A percentile compares a stretch with the other conserved stretches of the same genome.
Conservation (phyloP, 331 rosid genomes). For the Malus hybrid region DNA sequence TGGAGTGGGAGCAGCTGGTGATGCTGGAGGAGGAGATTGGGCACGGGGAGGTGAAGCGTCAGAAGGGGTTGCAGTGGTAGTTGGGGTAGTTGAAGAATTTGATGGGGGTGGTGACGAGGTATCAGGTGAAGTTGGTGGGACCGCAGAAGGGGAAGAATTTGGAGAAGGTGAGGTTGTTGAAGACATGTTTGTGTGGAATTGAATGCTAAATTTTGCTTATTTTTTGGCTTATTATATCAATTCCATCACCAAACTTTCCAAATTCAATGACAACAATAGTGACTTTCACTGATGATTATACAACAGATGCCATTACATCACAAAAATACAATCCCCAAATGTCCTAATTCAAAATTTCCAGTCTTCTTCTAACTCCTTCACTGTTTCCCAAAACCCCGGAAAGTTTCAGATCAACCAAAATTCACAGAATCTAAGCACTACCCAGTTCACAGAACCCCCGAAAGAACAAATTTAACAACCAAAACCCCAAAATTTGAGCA, state of each 20-base stretch:
- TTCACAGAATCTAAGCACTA: constrained; percentile 6
- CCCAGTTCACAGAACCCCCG: constrained; percentile 21
- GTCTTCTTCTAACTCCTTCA: not conserved
- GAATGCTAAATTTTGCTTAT: not conserved
- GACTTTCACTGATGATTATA: constrained; percentile 6
- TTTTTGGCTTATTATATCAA: constrained; percentile 1
- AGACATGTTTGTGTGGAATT: constrained; percentile 38
- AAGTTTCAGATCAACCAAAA: constrained; percentile 5
- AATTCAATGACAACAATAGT: constrained; percentile 12
- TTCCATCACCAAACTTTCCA: constrained; percentile 16
- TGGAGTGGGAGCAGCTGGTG: constrained; percentile 10
- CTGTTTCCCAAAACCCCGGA: not conserved
- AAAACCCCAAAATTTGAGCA: constrained; percentile 3
- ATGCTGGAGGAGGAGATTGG: constrained; percentile 20
- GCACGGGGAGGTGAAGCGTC: constrained; percentile 24
- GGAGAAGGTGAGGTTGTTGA: constrained; percentile 54
- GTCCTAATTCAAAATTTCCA: constrained; percentile 9
- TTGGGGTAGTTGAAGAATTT: constrained; percentile 4
- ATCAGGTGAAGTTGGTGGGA: constrained; percentile 39
- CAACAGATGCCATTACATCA: constrained; percentile 6
- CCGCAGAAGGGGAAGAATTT: constrained; percentile 54
- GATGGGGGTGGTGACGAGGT: constrained; percentile 21
- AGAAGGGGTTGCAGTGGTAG: constrained; percentile 13
- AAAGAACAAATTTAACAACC: not conserved
- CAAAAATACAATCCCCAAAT: constrained; percentile 16